Conservation (phyloP, 495 filamentous ascomycete genomes). For the Stereocaulon alpinum region DNA sequence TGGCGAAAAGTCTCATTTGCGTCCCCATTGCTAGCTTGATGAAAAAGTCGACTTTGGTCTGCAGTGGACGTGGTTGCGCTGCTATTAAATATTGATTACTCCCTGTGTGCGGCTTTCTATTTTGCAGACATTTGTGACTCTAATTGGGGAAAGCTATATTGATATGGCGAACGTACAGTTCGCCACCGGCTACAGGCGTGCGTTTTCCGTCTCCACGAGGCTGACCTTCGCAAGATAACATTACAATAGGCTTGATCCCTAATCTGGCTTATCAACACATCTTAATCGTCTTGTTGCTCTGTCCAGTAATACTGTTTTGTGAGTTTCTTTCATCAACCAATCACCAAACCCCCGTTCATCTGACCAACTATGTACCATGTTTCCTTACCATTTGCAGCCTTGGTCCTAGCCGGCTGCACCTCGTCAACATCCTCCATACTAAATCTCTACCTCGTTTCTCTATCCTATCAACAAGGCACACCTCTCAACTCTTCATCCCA, state of each 20-base stretch:
- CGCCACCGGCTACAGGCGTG: neutral
- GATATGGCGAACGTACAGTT: neutral
- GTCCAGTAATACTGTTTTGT: no score
- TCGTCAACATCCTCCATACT: constrained; percentile 54
- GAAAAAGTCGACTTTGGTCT: no score
- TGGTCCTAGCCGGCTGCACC: neutral
- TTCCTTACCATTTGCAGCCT: neutral
- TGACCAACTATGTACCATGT: no score
- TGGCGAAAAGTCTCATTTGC: no score
- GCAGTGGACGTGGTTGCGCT: no score
- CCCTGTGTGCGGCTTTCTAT: no score
- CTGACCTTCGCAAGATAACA: no score
- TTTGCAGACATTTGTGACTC: no score
- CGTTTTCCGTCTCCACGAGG: neutral
- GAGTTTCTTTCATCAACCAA: no score
- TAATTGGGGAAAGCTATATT: neutral
- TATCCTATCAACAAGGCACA: constrained; percentile 50
- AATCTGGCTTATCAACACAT: neutral
- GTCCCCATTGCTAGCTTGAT: no score
- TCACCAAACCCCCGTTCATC: no score
- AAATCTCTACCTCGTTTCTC: constrained; percentile 67
- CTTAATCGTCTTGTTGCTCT: neutral
- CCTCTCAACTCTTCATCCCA: neutral
- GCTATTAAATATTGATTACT: no score
- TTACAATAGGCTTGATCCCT: neutral